A percentile compares a stretch with the other conserved stretches of the same genome.
phyloP scores from a whole-genome alignment of 768 basidiomycete genomes.

The Clavulina sp. region DNA sequence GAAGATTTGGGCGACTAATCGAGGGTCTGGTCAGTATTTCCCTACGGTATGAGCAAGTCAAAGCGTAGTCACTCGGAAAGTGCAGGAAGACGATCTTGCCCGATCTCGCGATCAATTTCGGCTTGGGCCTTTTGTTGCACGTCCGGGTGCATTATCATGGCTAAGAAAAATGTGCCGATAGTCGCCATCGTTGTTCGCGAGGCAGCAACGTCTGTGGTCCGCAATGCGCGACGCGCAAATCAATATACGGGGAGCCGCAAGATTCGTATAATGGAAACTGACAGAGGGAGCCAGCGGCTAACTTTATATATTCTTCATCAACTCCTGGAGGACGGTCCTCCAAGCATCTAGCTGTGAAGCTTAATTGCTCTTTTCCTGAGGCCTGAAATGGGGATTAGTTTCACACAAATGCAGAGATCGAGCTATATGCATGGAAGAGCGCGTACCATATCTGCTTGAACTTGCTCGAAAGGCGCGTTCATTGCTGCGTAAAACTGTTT shows the following conservation, averaged over 20 bases:
- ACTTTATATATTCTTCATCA: neutral
- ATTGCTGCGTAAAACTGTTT: neutral
- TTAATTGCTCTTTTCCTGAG: neutral
- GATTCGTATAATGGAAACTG: neutral
- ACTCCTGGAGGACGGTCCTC: neutral
- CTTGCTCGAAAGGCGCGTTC: neutral
- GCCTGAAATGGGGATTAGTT: neutral
- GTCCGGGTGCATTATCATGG: conserved; percentile 23
- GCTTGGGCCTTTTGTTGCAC: conserved; percentile 22
- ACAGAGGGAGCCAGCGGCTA: neutral
- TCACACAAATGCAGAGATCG: neutral
- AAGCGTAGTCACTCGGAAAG: no score
- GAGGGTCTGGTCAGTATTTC: no score
- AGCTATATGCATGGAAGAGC: neutral
- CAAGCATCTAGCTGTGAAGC: neutral
- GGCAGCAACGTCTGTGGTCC: no score
- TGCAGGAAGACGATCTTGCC: conserved; percentile 16
- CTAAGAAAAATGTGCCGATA: conserved; percentile 19
- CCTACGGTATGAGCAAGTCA: no score
- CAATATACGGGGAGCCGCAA: no score
- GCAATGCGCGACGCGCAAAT: no score
- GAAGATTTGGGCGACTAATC: conserved; percentile 13
- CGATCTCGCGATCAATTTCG: conserved; percentile 22
- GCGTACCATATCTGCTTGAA: neutral
- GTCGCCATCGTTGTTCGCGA: conserved; percentile 18